Base-by-base conservation (phyloP, 164 flowering plant species). In the Berberis vulgaris region DNA sequence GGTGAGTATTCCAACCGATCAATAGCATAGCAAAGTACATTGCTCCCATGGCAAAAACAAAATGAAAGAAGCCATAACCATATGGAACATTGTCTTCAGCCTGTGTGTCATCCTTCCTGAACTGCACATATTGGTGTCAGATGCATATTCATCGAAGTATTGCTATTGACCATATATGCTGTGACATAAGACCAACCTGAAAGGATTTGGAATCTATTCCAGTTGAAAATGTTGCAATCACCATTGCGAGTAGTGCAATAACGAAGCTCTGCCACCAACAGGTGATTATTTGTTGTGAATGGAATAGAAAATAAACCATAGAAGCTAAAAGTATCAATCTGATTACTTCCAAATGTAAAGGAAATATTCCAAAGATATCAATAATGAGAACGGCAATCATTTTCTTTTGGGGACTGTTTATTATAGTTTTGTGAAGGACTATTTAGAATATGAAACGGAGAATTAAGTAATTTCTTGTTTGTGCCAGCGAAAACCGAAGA, bases 141-240 rank as follows among this genome's bases (percentile, higher is more conserved):
- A 13, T 47, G 53, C 43, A 26, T 39, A 39, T 3, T 12, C 11
- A 8, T 40, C 44, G 40, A 58, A 61, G 3, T 41, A 41, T 0
- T 38, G 40, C 41, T 9, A 67, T 38, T 46, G 41, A 7, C 26
- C 45, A 7, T 41, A 49, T n/a, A 10, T 13, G 62, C 45, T 45
- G 40, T 57, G 54, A 49, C 53, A 47, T 46, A 26, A 26, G 26
- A 26, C 26, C 43, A 53, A 91, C 98, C 98, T 89, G 93, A 73
- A 92, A 92, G 66, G 88, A 79, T 80, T 89, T 71, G n/a, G 96
- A 92, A 65, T 92, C 98, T 45, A 89, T 83, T n/a, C 98, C 98
- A 1, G 98, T 89, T 44, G 98, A 86, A 68, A 92, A 89, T 53
- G 96, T 92, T 41, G 98, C 98, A 60, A 89, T 86, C 13, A 81